A percentile compares a stretch with the other conserved stretches of the same genome.
These are phyloP conservation scores for Mallotus repandus DNA, from an alignment of 441 rosid genomes.

Conservation along the genomic window DNA sequence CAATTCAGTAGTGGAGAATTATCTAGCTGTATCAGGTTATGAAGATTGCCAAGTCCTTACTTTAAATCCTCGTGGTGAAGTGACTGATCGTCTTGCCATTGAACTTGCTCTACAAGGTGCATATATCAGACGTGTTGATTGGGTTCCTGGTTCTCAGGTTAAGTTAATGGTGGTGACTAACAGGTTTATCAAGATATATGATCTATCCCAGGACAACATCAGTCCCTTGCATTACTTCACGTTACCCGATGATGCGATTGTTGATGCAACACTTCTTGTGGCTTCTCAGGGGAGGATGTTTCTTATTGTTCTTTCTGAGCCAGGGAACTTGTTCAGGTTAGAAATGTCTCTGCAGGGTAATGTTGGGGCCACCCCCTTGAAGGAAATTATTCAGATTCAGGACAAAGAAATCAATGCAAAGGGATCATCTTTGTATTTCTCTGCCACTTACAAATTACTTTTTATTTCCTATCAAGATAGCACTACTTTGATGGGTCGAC, in stretches of 20 bases:
- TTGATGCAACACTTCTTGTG: conserved; percentile 86
- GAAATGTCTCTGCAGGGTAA: conserved; percentile 78
- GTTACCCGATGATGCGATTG: conserved; percentile 75
- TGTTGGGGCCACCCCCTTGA: conserved; percentile 89
- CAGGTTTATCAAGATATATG: conserved; percentile 95
- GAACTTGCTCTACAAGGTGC: conserved; percentile 99
- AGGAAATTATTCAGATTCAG: conserved; percentile 67
- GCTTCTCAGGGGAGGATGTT: conserved; percentile 86
- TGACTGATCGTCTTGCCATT: conserved; percentile 96
- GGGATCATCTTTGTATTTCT: conserved; percentile 92
- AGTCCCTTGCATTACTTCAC: conserved; percentile 98
- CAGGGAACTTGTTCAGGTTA: conserved; percentile 79
- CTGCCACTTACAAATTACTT: conserved; percentile 76
- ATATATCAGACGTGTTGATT: conserved; percentile 81
- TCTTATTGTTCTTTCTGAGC: conserved; percentile 91
- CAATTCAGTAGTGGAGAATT: conserved; percentile 84
- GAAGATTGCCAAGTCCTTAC: conserved; percentile 99
- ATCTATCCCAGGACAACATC: conserved; percentile 95
- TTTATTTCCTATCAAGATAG: conserved; percentile 94
- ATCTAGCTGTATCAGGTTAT: conserved; percentile 98
- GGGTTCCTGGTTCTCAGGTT: conserved; percentile 99
- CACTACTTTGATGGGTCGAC: conserved; percentile 76
- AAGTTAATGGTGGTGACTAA: conserved; percentile 94
- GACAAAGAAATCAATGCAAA: conserved; percentile 70
- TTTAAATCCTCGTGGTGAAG: conserved; percentile 97